These are phyloP conservation scores for Coemansia sp. DNA, from an alignment of 192 early-diverging fungal species.

Conservation along the genomic window DNA sequence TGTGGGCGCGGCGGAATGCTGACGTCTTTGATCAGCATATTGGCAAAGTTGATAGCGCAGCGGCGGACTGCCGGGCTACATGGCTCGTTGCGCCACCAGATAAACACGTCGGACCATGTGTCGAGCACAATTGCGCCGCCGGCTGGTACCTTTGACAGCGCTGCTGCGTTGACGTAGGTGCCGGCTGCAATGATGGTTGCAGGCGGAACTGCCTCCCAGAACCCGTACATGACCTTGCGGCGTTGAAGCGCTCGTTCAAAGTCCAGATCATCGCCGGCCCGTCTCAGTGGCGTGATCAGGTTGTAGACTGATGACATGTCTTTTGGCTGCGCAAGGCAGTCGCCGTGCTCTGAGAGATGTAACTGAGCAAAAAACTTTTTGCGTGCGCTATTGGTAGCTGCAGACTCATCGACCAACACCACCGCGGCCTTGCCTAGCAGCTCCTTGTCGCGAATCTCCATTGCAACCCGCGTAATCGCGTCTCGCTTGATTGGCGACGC, in stretches of 20 bases:
- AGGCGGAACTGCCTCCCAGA: constrained; percentile 50
- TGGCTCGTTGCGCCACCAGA: constrained; percentile 54
- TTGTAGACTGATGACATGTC: constrained; percentile 30
- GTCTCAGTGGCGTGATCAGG: constrained; percentile 33
- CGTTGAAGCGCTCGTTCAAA: constrained; percentile 50
- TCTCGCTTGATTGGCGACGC: constrained; percentile 50
- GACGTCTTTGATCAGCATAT: constrained; percentile 37
- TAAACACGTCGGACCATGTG: constrained; percentile 51
- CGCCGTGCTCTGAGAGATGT: constrained; percentile 21
- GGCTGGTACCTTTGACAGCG: constrained; percentile 38
- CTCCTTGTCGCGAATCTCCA: constrained; percentile 50
- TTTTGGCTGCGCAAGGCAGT: constrained; percentile 3
- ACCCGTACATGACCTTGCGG: constrained; percentile 49
- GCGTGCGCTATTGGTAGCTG: constrained; percentile 31
- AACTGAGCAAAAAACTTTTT: constrained; percentile 45
- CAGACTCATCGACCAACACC: constrained; percentile 37
- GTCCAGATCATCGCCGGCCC: constrained; percentile 37
- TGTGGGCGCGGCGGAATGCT: constrained; percentile 46
- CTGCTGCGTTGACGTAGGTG: constrained; percentile 39
- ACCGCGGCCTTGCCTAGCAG: constrained; percentile 32
- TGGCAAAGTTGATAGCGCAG: constrained; percentile 45
- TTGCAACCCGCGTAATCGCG: constrained; percentile 39
- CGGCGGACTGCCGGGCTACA: constrained; percentile 40
- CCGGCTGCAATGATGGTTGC: constrained; percentile 43
- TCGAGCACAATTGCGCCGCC: constrained; percentile 51